A percentile compares a stretch with the other conserved stretches of the same genome.
Conservation (phyloP, 345 rosid genomes). For the Dipteronia sinensis region DNA sequence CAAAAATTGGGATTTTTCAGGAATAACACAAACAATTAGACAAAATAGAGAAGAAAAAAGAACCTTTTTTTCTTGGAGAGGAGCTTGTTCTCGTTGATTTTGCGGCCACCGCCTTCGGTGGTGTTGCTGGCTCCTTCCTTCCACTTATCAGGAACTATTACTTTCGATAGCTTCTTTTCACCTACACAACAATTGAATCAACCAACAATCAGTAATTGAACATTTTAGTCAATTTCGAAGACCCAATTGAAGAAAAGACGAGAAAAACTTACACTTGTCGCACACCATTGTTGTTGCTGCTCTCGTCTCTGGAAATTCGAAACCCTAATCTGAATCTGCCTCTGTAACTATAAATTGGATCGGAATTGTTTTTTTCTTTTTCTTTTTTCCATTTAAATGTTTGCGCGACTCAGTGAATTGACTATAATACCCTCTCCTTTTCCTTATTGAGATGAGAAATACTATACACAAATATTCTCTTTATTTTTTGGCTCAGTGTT, state of each 20-base stretch:
- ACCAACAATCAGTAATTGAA: neutral
- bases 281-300: slow-evolving; percentile 65
- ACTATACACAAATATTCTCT: neutral
- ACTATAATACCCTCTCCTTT: slow-evolving; percentile 5
- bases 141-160: slow-evolving; percentile 99
- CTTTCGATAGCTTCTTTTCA: slow-evolving; percentile 92
- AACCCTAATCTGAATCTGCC: slow-evolving; percentile 29
- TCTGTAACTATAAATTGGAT: neutral
- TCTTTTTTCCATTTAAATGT: neutral
- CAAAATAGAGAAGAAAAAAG: neutral
- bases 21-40: neutral
- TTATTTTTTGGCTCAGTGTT: neutral
- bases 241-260: neutral
- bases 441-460: neutral
- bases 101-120: slow-evolving; percentile 91
- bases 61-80: slow-evolving; percentile 87
- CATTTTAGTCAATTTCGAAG: neutral
- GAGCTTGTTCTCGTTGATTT: slow-evolving; percentile 97
- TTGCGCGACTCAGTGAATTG: neutral
- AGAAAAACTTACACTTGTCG: slow-evolving; percentile 68
- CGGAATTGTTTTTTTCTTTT: neutral
- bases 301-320: slow-evolving; percentile 8
- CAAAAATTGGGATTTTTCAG: neutral
- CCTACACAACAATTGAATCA: slow-evolving; percentile 42
- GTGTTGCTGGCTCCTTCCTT: slow-evolving; percentile 98